These are phyloP conservation scores for Globomyces sp. DNA, from an alignment of 371 early-diverging fungal genomes.

Conservation along the genomic window DNA sequence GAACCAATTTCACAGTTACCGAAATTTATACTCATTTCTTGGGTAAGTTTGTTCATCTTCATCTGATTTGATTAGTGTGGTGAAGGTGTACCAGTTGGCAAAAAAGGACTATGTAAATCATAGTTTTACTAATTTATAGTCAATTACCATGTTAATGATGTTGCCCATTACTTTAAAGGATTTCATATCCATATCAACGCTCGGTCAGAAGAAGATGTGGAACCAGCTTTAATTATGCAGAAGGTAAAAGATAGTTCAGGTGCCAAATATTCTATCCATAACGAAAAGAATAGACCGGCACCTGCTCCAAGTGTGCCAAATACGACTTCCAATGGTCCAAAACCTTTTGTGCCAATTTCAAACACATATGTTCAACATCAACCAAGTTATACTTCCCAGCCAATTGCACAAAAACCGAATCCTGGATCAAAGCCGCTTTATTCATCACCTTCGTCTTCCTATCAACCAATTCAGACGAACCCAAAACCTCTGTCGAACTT, in stretches of 20 bases:
- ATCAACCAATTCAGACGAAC: constrained; percentile 23
- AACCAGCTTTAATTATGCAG: constrained; percentile 79
- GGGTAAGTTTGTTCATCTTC: constrained; percentile 54
- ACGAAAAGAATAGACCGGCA: constrained; percentile 18
- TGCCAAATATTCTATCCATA: constrained; percentile 84
- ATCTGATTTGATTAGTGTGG: constrained; percentile 65
- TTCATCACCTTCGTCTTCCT: not conserved
- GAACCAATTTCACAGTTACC: constrained; percentile 86
- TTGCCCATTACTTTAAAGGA: constrained; percentile 74
- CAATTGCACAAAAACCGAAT: constrained; percentile 1
- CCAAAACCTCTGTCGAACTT: constrained; percentile 19
- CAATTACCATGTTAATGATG: constrained; percentile 78
- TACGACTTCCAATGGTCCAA: constrained; percentile 10
- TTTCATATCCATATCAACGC: constrained; percentile 90
- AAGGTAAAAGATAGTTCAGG: constrained; percentile 81
- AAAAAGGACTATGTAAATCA: constrained; percentile 70
- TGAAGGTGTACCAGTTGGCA: constrained; percentile 86
- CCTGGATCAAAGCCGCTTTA: not conserved
- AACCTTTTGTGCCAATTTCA: not conserved
- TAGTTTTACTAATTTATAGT: constrained; percentile 21
- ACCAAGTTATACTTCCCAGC: not conserved
- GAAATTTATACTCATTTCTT: constrained; percentile 90
- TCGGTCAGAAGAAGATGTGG: constrained; percentile 83
- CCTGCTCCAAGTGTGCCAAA: constrained; percentile 20
- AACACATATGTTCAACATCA: not conserved